Evolutionary conservation across 352 stramenopile species (phyloP), one percentile per base, ranked within the genome.

Genomic region (Blastocystis sp.): DNA sequence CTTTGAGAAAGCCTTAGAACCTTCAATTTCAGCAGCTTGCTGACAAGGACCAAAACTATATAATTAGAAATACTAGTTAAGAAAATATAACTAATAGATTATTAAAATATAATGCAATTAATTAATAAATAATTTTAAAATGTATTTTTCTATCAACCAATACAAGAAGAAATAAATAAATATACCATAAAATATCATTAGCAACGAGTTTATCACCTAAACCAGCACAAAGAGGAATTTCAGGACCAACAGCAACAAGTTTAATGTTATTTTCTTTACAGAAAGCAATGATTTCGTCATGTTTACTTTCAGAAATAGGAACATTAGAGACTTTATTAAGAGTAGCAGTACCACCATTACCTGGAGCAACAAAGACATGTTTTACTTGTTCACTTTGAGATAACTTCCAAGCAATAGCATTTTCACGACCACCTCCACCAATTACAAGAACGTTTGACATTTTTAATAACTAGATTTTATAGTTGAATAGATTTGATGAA

Each of bases 1-100:
- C 77, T 99, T 99, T 62, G 80, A 84, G 68, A 93, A 93, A 2
- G 88, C 83, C 79, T 98, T 98, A 55, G 83, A 95, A 24, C 85
- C 89, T 75, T 99, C 92, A 34, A 99, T 75, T 57, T 87, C 78
- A 1, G 92, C 84, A 2, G 88, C 91, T 39, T 82, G 77, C 56
- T 81, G 81, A 41, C 73, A 92, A 1, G 92, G 92, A 16, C 92
- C 92, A 72, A 99, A 98, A 35, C 79, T 62, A 48, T 7, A 9
- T 16, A 54, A 11, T 34, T 39, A 16, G n/a, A 11, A 1, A 49
- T 2, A n/a, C n/a, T n/a, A n/a, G n/a, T n/a, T n/a, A n/a, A n/a
- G n/a, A n/a, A n/a, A n/a, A n/a, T n/a, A n/a, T n/a, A n/a, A n/a
- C n/a, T n/a, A n/a, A n/a, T n/a, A n/a, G n/a, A n/a, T n/a, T n/a